Evolutionary conservation across 2,329 filamentous ascomycete genomes (phyloP).

Genomic region (Colletotrichum higginsianum): DNA sequence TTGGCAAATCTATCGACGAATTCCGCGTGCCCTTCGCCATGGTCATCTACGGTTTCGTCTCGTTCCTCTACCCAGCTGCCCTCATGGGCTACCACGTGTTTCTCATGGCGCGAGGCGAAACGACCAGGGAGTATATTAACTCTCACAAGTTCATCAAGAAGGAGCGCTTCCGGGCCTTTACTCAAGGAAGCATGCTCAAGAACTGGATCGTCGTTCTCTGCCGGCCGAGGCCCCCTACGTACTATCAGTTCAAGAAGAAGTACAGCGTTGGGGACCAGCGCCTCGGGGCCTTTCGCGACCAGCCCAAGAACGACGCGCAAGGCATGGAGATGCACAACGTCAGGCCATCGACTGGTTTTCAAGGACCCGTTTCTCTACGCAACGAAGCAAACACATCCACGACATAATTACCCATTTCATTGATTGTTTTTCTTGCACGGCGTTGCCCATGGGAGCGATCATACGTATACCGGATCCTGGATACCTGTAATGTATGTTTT

Average conservation of each 20-base stretch:
- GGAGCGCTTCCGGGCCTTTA: conserved; percentile 93
- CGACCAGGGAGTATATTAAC: conserved; percentile 95
- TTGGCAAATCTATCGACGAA: conserved; percentile 76
- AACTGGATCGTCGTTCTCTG: conserved; percentile 89
- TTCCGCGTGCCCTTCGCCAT: conserved; percentile 90
- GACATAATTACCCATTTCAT: conserved; percentile 32
- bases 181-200: conserved; percentile 79
- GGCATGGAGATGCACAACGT: conserved; percentile 83
- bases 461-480: conserved; percentile 35
- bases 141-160: conserved; percentile 94
- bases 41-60: conserved; percentile 85
- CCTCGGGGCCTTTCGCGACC: conserved; percentile 68
- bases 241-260: conserved; percentile 85
- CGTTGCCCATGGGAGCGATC: conserved; percentile 38
- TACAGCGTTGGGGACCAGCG: conserved; percentile 89
- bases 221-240: conserved; percentile 88
- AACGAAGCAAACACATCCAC: conserved; percentile 46
- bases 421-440: conserved; percentile 21
- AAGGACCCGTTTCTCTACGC: conserved; percentile 67
- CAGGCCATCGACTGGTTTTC: conserved; percentile 62
- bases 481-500: conserved; percentile 45
- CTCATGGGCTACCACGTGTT: conserved; percentile 93
- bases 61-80: conserved; percentile 84
- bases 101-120: conserved; percentile 91
- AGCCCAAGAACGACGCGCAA: conserved; percentile 63